These are phyloP conservation scores for Xylaria sp. DNA, from an alignment of 2,329 filamentous ascomycete species.

Conservation along the genomic window DNA sequence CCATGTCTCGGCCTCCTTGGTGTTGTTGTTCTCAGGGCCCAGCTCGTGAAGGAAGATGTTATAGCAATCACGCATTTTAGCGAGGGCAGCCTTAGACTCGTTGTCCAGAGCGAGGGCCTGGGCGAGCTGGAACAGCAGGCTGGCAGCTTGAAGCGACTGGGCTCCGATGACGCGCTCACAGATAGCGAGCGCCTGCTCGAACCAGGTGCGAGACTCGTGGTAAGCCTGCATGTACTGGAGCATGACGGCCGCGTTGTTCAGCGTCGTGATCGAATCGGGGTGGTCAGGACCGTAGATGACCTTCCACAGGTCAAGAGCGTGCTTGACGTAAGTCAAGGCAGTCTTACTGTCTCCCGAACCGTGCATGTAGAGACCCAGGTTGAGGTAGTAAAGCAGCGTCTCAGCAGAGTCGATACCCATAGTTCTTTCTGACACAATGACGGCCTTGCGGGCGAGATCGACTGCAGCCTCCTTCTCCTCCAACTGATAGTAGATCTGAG, in stretches of 20 bases:
- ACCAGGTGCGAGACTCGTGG: slow-evolving; percentile 92
- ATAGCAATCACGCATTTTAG: slow-evolving; percentile 92
- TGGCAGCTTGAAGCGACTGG: slow-evolving; percentile 87
- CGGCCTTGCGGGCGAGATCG: slow-evolving; percentile 91
- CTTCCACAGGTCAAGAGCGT: slow-evolving; percentile 94
- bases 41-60: slow-evolving; percentile 89
- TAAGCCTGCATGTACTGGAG: slow-evolving; percentile 92
- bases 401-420: slow-evolving; percentile 90
- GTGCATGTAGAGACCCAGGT: slow-evolving; percentile 90
- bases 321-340: slow-evolving; percentile 83
- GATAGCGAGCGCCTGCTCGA: slow-evolving; percentile 83
- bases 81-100: slow-evolving; percentile 85
- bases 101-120: slow-evolving; percentile 94
- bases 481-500: slow-evolving; percentile 94
- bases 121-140: slow-evolving; percentile 92
- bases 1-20: slow-evolving; percentile 96
- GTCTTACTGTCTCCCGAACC: slow-evolving; percentile 82
- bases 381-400: slow-evolving; percentile 91
- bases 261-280: slow-evolving; percentile 95
- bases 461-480: slow-evolving; percentile 96
- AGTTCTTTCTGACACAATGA: slow-evolving; percentile 92
- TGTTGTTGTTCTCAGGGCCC: slow-evolving; percentile 89
- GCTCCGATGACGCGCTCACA: slow-evolving; percentile 88
- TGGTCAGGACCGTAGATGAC: slow-evolving; percentile 91
- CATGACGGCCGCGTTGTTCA: slow-evolving; percentile 99